Evolutionary conservation across 768 basidiomycete species (phyloP), one percentile per base, ranked within the genome.

Genomic region (Lentinula guzmanii): DNA sequence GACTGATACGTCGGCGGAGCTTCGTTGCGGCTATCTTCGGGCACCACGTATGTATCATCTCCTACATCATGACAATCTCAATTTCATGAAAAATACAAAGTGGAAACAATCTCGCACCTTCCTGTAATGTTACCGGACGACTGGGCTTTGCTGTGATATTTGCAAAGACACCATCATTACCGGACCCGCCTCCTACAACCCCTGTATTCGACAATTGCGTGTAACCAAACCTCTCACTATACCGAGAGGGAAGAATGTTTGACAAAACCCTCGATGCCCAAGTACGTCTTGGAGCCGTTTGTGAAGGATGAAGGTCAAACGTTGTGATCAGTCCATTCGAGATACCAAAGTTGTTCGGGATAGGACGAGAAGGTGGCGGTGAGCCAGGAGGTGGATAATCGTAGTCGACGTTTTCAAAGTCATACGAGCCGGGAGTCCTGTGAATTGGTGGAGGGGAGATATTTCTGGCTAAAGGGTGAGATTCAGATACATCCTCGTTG

Each of bases 61-160:
- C 87, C 90, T 90, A 63, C 6, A 57, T 15, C 52, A 31, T 54
- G 24, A 54, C 21, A n/a, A 56, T 2, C 3, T 35, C 18, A 48
- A 63, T 43, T 42, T 61, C 46, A 11, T 18, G 43, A 2, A 18
- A 8, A 35, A 9, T 37, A 3, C 10, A 52, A 58, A 6, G 18
- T n/a, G 61, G 62, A 41, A 65, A 51, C 2, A 67, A 24, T 37
- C 43, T 69, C 78, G 58, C 58, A 86, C 89, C 89, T 64, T 88
- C 81, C 67, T 83, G 84, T 24, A 87, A 71, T 52, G 79, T 77
- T 31, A 80, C 68, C 21, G 89, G 89, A 16, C 75, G 69, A 46
- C 84, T 77, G 1, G 89, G 89, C 68, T 97, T 96, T 15, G 96
- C 96, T 43, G 86, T 87, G n/a, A 98, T 85, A 71, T 98, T 98